Evolutionary conservation across 1,284 basidiomycete species (phyloP).

Genomic region (Ganoderma meredithae): DNA sequence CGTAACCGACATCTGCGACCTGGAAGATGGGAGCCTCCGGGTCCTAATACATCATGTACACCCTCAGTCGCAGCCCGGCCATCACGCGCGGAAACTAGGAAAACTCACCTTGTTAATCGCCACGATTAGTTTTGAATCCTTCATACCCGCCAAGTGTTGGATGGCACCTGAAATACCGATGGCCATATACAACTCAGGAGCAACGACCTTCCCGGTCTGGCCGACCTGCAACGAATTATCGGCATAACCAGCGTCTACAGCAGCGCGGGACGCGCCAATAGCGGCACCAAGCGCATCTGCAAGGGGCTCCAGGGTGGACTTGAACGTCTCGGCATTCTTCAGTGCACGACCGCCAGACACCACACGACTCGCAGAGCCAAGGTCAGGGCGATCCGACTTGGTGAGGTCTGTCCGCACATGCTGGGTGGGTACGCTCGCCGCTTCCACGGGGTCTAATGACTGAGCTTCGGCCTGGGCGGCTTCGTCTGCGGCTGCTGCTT

Average conservation of each 20-base stretch:
- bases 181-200: constrained; percentile 95
- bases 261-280: constrained; percentile 96
- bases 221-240: constrained; percentile 99
- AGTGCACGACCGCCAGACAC: constrained; percentile 97
- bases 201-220: constrained; percentile 97
- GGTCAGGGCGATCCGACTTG: constrained; percentile 93
- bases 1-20: constrained; percentile 95
- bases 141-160: constrained; percentile 99
- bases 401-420: constrained; percentile 89
- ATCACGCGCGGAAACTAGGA: not conserved
- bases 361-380: constrained; percentile 87
- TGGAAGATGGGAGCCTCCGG: constrained; percentile 99
- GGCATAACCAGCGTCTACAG: constrained; percentile 98
- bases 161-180: constrained; percentile 98
- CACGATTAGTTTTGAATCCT: constrained; percentile 98
- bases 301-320: constrained; percentile 88
- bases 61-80: not conserved
- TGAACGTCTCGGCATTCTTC: constrained; percentile 95
- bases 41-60: constrained; percentile 62
- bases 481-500: constrained; percentile 67
- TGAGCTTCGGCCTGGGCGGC: constrained; percentile 65
- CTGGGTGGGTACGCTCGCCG: constrained; percentile 68
- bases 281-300: constrained; percentile 95
- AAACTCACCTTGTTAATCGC: constrained; percentile 91
- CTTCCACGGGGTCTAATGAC: constrained; percentile 73